Conservation (phyloP, 1,284 basidiomycete species). For the Omphalotus olearius region DNA sequence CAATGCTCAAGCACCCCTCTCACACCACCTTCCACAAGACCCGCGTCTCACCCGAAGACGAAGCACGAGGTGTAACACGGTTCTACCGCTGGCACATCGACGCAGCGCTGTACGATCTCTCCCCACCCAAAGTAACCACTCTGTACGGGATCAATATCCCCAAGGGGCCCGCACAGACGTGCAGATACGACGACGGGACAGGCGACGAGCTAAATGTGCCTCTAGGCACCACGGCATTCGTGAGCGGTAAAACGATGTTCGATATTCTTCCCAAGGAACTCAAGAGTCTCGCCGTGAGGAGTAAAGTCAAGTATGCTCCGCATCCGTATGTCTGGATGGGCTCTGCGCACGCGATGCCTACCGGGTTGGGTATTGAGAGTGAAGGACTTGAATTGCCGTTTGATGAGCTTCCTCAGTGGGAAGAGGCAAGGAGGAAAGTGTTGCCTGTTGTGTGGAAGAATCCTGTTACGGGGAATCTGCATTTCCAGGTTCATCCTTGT, state of each 20-base stretch:
- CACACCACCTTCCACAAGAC: conserved; percentile 91
- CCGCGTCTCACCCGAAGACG: conserved; percentile 72
- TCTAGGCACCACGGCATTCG: conserved; percentile 83
- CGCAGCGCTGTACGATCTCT: conserved; percentile 84
- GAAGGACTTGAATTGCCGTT: conserved; percentile 68
- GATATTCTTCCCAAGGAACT: conserved; percentile 69
- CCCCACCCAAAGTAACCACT: conserved; percentile 87
- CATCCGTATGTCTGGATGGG: conserved; percentile 89
- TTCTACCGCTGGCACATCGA: conserved; percentile 96
- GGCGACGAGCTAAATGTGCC: conserved; percentile 81
- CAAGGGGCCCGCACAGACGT: conserved; percentile 59
- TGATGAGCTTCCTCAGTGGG: conserved; percentile 69
- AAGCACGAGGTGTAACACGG: conserved; percentile 70
- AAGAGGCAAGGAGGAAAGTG: conserved; percentile 66
- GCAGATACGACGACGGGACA: conserved; percentile 87
- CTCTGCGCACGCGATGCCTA: conserved; percentile 63
- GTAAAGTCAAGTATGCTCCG: conserved; percentile 59
- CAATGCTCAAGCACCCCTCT: conserved; percentile 74
- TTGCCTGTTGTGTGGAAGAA: conserved; percentile 81
- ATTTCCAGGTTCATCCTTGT: conserved; percentile 78
- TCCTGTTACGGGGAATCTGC: conserved; percentile 68
- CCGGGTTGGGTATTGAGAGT: conserved; percentile 75
- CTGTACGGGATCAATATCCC: conserved; percentile 82
- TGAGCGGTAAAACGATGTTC: conserved; percentile 82
- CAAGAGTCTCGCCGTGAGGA: conserved; percentile 82